These are phyloP conservation scores for Bacterosira constricta DNA, from an alignment of 108 stramenopile species.

Conservation along the genomic window DNA sequence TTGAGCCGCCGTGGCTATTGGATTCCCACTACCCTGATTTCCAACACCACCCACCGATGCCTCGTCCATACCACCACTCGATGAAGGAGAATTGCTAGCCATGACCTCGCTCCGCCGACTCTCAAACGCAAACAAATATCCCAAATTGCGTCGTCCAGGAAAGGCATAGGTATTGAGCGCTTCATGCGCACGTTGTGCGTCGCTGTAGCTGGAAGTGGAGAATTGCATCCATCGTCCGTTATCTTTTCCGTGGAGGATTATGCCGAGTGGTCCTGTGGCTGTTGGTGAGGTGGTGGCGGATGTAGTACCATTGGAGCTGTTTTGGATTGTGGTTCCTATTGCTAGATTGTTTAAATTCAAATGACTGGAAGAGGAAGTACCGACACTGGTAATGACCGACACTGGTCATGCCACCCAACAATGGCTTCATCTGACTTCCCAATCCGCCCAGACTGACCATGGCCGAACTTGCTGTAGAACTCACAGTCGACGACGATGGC, in stretches of 20 bases:
- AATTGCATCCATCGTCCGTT: constrained; percentile 73
- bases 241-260: constrained; percentile 68
- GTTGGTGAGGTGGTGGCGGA: not conserved
- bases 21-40: constrained; percentile 19
- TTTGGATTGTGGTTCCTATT: too few species aligned
- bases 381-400: not conserved
- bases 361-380: too few species aligned
- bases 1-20: constrained; percentile 41
- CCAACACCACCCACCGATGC: not conserved
- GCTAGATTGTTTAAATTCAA: too few species aligned
- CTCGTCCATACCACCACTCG: not conserved
- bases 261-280: constrained; percentile 43
- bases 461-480: constrained; percentile 19
- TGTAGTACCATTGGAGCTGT: constrained; percentile 10
- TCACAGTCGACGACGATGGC: not conserved
- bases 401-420: constrained; percentile 19
- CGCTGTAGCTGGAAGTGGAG: constrained; percentile 70
- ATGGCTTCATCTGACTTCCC: constrained; percentile 50
- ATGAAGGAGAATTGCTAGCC: constrained; percentile 16
- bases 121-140: constrained; percentile 92
- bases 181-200: constrained; percentile 75
- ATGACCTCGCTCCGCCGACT: constrained; percentile 75
- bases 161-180: constrained; percentile 87
- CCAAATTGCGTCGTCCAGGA: constrained; percentile 84
- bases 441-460: constrained; percentile 40